A percentile compares a stretch with the other conserved stretches of the same genome.
phyloP scores from a whole-genome alignment of 768 basidiomycete species.

The Tremella fuciformis region DNA sequence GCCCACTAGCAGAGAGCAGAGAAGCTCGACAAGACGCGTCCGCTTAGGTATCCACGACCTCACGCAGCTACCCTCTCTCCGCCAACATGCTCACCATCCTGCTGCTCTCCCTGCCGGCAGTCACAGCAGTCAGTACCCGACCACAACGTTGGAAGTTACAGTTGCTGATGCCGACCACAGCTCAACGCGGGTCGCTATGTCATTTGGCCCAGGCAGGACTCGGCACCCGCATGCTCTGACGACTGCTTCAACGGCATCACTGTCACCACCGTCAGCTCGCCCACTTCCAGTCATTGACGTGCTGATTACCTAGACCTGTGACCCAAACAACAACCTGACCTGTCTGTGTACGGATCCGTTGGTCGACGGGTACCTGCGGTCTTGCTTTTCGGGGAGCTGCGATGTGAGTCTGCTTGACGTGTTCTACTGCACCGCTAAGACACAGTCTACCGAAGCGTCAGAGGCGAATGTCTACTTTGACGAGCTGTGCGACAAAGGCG shows the following conservation, averaged over 20 bases:
- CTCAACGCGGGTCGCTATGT: no score
- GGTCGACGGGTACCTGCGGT: slow-evolving; percentile 1
- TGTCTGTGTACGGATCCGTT: slow-evolving; percentile 1
- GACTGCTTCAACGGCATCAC: background rate
- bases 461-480: background rate
- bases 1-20: no score
- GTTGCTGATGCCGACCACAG: no score
- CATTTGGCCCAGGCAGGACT: background rate
- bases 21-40: no score
- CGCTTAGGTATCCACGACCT: no score
- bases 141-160: no score
- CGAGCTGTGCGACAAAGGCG: background rate
- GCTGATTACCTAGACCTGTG: background rate
- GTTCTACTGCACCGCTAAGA: background rate
- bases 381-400: background rate
- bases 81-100: no score
- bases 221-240: background rate
- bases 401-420: background rate
- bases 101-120: no score
- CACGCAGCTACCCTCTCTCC: no score
- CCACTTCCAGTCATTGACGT: no score
- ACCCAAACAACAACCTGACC: slow-evolving; percentile 5
- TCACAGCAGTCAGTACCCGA: no score
- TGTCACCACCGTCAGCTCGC: background rate
- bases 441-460: background rate